Base-by-base conservation (phyloP, 371 early-diverging fungal species). In the Mortierella sp. region DNA sequence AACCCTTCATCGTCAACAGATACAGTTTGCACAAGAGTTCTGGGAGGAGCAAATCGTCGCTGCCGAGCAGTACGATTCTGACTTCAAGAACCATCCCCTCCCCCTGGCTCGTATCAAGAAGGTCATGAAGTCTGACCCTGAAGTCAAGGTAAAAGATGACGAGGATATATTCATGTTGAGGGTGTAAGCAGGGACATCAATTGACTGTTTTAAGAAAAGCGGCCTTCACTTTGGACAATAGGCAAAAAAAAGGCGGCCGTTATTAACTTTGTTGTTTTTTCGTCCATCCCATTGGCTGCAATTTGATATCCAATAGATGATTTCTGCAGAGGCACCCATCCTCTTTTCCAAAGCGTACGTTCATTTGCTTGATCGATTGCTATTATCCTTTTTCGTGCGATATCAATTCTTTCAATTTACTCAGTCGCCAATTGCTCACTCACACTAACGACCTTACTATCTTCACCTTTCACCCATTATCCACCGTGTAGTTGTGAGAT, bases 401-500 rank as follows among this genome's bases (percentile, higher is more conserved):
- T n/a, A n/a, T n/a, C n/a, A n/a, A 6, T n/a, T 19, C 37, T 19
- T 37, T 34, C 19, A 2, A 7, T 16, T 29, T 14, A 26, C 29
- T 2, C 45, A 40, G 8, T 10, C 8, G 34, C 22, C 8, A 8
- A 19, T 58, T 58, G 34, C 22, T 24, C 50, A 50, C 88, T 94
- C 40, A 87, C 91, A 67, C 92, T 93, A 64, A 89, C 92, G 34
- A 96, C 96, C 77, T 90, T 91, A 88, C 97, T 92, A 85, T 97
- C 97, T 76, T 97, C n/a, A n/a, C n/a, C n/a, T 97, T 80, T 83
- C 97, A 73, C 95, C 96, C 66, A 96, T 96, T 73, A 92, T n/a
- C n/a, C n/a, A n/a, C n/a, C n/a, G n/a, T n/a, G n/a, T 97, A 77
- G 94, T 97, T 95, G 97, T 76, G 99, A 99, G 85, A 93, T 96